Evolutionary conservation across 768 basidiomycete genomes (phyloP).

Genomic region (Lepiota brunneoincarnata): DNA sequence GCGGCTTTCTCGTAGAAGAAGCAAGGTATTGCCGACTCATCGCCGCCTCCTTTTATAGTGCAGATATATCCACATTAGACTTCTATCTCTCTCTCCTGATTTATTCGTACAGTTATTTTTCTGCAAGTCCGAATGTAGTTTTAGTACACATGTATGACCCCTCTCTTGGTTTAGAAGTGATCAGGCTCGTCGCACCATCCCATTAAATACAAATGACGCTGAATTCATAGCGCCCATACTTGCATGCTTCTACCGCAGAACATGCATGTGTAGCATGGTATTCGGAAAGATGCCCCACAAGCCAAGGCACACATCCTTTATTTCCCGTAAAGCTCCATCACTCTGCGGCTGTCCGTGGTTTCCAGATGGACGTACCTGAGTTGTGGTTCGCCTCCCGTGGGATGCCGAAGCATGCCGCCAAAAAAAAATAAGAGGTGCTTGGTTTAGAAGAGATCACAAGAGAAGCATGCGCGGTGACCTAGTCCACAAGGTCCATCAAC

Average conservation of each 20-base stretch:
- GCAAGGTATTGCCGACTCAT: neutral
- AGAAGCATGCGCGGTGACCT: neutral
- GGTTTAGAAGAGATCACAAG: neutral
- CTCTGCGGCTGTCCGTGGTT: neutral
- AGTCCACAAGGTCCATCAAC: too few relatives aligned
- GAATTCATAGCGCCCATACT: too few relatives aligned
- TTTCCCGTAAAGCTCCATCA: neutral
- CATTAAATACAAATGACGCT: too few relatives aligned
- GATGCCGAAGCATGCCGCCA: neutral
- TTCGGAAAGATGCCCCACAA: too few relatives aligned
- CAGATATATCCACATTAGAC: neutral
- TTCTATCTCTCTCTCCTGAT: neutral
- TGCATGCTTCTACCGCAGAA: too few relatives aligned
- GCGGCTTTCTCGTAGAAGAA: neutral
- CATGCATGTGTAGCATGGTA: neutral
- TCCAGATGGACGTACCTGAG: neutral
- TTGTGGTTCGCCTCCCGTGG: neutral
- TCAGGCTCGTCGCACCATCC: too few relatives aligned
- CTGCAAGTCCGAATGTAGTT: neutral
- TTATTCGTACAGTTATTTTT: constrained; percentile 8
- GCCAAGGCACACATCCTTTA: neutral
- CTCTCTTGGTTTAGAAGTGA: too few relatives aligned
- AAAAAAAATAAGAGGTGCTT: neutral
- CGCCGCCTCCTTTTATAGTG: neutral
- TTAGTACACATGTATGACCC: neutral